Base-by-base conservation (phyloP, 129 eudicot genomes). In the Arctium lappa region DNA sequence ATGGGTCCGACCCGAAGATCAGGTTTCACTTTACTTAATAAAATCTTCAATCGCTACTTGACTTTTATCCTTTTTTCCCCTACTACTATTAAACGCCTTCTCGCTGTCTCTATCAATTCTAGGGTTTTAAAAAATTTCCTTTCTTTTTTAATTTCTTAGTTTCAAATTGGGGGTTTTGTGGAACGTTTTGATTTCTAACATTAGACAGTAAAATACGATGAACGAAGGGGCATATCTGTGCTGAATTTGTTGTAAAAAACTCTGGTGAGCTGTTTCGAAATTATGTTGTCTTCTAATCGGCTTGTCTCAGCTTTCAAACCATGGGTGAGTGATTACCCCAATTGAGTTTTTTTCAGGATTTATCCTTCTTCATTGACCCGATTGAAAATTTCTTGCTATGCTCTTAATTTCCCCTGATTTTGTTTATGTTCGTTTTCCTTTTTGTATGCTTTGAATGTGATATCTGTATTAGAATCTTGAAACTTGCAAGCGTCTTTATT, bases 1-100 rank as follows among this genome's bases (percentile, higher is more conserved):
- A 18, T 91, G 97, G 96, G 53, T 81, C 84, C 85, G 76, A 68
- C 91, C 91, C 79, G 72, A 46, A 31, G 81, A 86, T 40, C 79
- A 84, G 97, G 98, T 91, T 62, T 22, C 46, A 8, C 60, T 5
- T 73, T 74, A 22, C 38, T 37, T 37, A 63, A 6, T 40, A 13
- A 56, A 15, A 56, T 79, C 37, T 75, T 39, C 70, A 42, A 22
- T 65, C 46, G 73, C 50, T 66, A 27, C 81, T 39, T 53, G 30
- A 30, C 48, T 9, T 40, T 29, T 60, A 56, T 46, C 16, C 69
- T 48, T 37, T 63, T 6, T 34, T 22, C 0, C 40, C 34, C 31
- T 34, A 53, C 62, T 36, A 37, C 72, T 56, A 72, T 22, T 40
- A 8, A 38, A 81, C 74, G 29, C 73, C 31, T 74, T 18, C 72